Conservation (phyloP, 208 protist genomes). For the Trypanosoma mega region DNA sequence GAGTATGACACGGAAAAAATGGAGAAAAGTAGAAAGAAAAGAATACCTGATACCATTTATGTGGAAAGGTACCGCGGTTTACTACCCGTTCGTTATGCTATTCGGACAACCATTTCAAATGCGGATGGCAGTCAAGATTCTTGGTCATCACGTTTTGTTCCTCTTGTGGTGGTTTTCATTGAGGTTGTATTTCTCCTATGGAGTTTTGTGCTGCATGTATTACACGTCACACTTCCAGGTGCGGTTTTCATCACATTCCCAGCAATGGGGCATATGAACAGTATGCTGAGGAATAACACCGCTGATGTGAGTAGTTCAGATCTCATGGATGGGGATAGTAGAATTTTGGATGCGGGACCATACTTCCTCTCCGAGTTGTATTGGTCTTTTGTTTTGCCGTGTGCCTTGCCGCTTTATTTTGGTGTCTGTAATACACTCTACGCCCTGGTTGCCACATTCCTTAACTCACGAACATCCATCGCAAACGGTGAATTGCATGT, state of each 20-base stretch:
- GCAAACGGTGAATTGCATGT: too few species aligned
- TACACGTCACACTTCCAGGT: not conserved
- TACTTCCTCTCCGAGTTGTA: too few species aligned
- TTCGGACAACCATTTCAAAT: conserved; percentile 3
- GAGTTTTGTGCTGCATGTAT: conserved; percentile 6
- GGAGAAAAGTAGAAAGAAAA: not conserved
- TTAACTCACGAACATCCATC: too few species aligned
- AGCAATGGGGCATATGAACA: too few species aligned
- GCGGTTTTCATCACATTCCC: not conserved
- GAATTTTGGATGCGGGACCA: too few species aligned
- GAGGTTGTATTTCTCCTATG: not conserved
- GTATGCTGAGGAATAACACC: too few species aligned
- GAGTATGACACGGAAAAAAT: not conserved
- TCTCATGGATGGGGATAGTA: too few species aligned
- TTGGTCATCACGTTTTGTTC: not conserved
- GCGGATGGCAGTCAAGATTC: not conserved
- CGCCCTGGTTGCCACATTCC: not conserved
- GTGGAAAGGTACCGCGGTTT: conserved; percentile 19
- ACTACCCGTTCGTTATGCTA: conserved; percentile 8
- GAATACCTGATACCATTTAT: not conserved
- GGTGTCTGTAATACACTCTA: conserved; percentile 10
- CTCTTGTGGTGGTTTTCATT: conserved; percentile 3
- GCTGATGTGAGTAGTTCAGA: too few species aligned
- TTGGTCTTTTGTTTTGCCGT: conserved; percentile 24
- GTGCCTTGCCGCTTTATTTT: conserved; percentile 3